phyloP scores from a whole-genome alignment of 495 filamentous ascomycete species.

The Rostrohypoxylon terebratum region DNA sequence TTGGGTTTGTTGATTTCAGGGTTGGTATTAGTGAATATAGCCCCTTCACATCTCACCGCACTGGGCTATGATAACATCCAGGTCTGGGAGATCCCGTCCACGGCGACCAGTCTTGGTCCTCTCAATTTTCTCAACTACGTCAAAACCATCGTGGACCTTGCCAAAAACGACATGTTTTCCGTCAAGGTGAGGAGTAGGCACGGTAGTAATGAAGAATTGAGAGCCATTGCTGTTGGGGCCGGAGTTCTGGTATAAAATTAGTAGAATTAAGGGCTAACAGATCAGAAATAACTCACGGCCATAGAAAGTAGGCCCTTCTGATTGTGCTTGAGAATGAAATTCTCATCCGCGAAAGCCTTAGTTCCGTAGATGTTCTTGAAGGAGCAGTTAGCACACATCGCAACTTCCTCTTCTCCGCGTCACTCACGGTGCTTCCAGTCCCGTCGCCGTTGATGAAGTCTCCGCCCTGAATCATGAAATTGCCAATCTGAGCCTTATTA shows the following conservation, averaged over 20 bases:
- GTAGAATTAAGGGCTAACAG: not conserved
- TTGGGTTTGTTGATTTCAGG: not conserved
- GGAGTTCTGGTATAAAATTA: conserved; percentile 72
- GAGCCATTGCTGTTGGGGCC: conserved; percentile 94
- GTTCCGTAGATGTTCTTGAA: conserved; percentile 79
- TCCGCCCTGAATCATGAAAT: conserved; percentile 96
- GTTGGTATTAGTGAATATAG: not conserved
- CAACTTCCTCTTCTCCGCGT: not conserved
- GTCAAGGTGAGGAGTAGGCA: conserved; percentile 87
- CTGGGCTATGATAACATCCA: conserved; percentile 86
- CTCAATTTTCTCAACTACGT: conserved; percentile 92
- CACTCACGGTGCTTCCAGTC: conserved; percentile 74
- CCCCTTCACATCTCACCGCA: conserved; percentile 85
- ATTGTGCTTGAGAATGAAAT: conserved; percentile 84
- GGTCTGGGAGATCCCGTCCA: conserved; percentile 80
- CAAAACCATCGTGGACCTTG: conserved; percentile 88
- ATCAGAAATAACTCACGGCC: conserved; percentile 71
- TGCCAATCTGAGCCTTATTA: conserved; percentile 75
- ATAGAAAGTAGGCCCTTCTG: conserved; percentile 85
- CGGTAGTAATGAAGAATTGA: conserved; percentile 97
- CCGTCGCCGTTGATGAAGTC: conserved; percentile 97
- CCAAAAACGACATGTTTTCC: conserved; percentile 97
- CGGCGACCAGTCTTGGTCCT: conserved; percentile 78
- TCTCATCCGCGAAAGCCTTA: conserved; percentile 89
- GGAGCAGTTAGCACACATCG: conserved; percentile 11